Evolutionary conservation across 1,139 yeast genomes (phyloP).

Genomic region (Saccharomyces pastorianus): DNA sequence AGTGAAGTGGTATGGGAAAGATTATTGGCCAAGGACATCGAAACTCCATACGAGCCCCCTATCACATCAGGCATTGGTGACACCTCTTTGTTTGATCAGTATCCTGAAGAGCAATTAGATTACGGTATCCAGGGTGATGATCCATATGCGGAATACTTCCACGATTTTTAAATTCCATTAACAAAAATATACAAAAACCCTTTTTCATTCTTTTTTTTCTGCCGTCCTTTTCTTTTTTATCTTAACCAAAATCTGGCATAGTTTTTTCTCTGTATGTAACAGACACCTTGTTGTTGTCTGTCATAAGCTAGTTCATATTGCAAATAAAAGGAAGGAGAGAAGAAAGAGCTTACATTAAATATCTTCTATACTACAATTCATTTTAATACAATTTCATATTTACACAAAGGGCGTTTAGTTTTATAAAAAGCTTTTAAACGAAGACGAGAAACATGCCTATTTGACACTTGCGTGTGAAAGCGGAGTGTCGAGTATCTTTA

Average conservation of each 20-base stretch:
- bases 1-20: conserved; percentile 95
- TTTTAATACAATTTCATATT: not conserved
- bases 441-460: too few relatives aligned
- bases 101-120: conserved; percentile 89
- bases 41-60: conserved; percentile 97
- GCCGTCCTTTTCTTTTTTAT: not conserved
- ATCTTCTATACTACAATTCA: not conserved
- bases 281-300: not conserved
- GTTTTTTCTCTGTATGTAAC: not conserved
- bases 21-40: conserved; percentile 78
- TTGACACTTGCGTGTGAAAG: too few relatives aligned
- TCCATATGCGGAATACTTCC: conserved; percentile 69
- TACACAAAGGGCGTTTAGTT: not conserved
- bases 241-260: not conserved
- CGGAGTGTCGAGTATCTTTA: too few relatives aligned
- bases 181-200: not conserved
- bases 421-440: too few relatives aligned
- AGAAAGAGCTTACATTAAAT: not conserved
- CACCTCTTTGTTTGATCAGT: conserved; percentile 84
- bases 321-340: not conserved
- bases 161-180: conserved; percentile 49
- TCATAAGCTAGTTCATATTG: not conserved
- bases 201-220: not conserved
- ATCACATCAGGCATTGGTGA: conserved; percentile 95
- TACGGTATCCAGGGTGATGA: conserved; percentile 81